Evolutionary conservation across 176 grass and related monocot genomes (phyloP).

Genomic region (Oryza coarctata): DNA sequence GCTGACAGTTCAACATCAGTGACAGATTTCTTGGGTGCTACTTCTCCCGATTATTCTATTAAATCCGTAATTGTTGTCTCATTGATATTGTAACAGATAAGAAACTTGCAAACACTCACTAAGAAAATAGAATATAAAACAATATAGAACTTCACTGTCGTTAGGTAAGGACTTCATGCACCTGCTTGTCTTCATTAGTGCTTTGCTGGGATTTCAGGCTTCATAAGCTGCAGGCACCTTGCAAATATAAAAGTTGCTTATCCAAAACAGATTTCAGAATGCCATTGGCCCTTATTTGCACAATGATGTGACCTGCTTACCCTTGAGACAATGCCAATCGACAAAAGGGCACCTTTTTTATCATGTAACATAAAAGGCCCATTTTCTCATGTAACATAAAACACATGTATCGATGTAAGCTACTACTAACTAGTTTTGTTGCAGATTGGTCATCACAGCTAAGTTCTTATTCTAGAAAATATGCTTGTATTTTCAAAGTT

Average conservation of each 20-base stretch:
- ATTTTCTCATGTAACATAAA: not conserved
- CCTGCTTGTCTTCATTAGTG: not conserved
- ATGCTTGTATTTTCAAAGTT: not conserved
- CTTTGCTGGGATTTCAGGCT: not conserved
- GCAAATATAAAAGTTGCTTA: not conserved
- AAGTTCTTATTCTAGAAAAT: not conserved
- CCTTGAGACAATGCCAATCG: not conserved
- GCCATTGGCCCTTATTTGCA: not conserved
- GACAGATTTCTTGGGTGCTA: not conserved
- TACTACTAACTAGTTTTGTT: not conserved
- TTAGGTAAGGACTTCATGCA: not conserved
- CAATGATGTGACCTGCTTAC: not conserved
- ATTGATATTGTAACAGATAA: not conserved
- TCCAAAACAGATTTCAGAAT: not conserved
- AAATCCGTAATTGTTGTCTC: not conserved
- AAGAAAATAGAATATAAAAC: not conserved
- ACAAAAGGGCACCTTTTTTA: not conserved
- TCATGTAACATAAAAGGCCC: not conserved
- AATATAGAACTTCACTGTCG: not conserved
- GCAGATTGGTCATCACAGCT: not conserved
- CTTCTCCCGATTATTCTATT: not conserved
- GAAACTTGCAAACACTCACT: not conserved
- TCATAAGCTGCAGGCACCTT: not conserved
- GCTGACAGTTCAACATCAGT: slow-evolving; percentile 23
- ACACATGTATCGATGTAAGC: not conserved